Base-by-base conservation (phyloP, 495 filamentous ascomycete genomes). In the Pseudoneurospora amorphoporcata region DNA sequence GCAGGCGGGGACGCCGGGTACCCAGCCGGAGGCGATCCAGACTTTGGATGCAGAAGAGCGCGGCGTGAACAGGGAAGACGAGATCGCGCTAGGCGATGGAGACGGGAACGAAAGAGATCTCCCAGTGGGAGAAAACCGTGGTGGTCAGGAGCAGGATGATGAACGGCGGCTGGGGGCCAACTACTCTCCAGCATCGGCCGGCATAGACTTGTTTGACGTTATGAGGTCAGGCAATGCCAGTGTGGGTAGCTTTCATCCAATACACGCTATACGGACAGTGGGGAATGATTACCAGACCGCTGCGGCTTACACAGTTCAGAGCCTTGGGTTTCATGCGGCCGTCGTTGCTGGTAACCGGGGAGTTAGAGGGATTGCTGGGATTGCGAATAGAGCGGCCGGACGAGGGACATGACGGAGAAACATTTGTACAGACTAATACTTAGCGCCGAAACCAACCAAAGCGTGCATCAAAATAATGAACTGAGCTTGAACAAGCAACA, bases 41-140 rank as follows among this genome's bases (percentile, higher is more conserved):
- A 92, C 94, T 75, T 86, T 89, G 76, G 93, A 96, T 80, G 86
- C 91, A 1, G 94, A 97, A 80, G 93, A 96, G 79, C 87, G 90
- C n/a, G 92, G 93, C 3, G 81, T 94, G 32, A 78, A 89, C 35
- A 84, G 90, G 73, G 82, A 84, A 73, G 82, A 77, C 38, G 76
- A 79, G 32, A 47, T 38, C 17, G 77, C 78, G 9, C 76, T 78
- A 29, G 83, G 83, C 41, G 83, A 81, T 23, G 76, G 76, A 9
- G 77, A 81, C 1, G 85, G 83, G 71, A 84, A 87, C 53, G 89
- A 90, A 73, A 79, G 89, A 77, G 82, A 84, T 76, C 78, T 79
- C 70, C 75, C 84, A 35, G 73, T 71, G 14, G 72, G 68, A 74
- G 42, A 71, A 72, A 38, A 35, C 40, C 73, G 23, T 19, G 76